Percentiles rank a stretch among this genome's conserved stretches.
Evolutionary conservation across 2,329 filamentous ascomycete species (phyloP).

Genomic region (Aspergillus quadrilineatus): DNA sequence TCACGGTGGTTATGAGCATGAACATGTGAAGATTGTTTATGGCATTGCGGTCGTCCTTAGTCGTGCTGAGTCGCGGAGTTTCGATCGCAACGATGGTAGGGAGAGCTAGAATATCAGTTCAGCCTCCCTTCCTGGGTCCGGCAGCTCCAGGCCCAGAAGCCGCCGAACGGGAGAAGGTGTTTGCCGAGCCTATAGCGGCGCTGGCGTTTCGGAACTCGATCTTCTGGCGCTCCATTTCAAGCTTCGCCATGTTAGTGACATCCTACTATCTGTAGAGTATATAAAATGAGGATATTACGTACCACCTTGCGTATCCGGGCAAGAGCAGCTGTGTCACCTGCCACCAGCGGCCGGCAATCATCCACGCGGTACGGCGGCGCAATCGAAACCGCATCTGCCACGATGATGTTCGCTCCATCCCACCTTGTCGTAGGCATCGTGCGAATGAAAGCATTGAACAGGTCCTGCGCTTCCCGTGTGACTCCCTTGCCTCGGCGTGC

Average conservation of each 20-base stretch:
- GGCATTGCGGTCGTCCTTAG: neutral
- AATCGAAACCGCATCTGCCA: conserved; percentile 61
- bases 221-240: conserved; percentile 51
- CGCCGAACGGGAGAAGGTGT: conserved; percentile 25
- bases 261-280: neutral
- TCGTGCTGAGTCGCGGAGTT: neutral
- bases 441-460: conserved; percentile 62
- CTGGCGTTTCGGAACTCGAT: conserved; percentile 45
- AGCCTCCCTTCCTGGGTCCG: conserved; percentile 34
- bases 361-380: conserved; percentile 58
- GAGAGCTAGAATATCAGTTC: conserved; percentile 4
- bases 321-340: conserved; percentile 43
- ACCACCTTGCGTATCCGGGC: conserved; percentile 50
- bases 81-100: neutral
- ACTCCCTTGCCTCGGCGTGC: conserved; percentile 61
- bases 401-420: conserved; percentile 59
- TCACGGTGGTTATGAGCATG: neutral
- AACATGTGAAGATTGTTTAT: neutral
- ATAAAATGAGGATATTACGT: conserved; percentile 26
- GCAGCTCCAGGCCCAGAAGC: conserved; percentile 26
- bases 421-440: conserved; percentile 61
- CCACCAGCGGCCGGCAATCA: conserved; percentile 49
- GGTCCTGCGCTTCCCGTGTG: conserved; percentile 60
- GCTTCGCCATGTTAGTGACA: conserved; percentile 25
- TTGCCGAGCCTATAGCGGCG: conserved; percentile 36